Conservation (phyloP, 75 land plant species). For the Isoetes taiwanensis region DNA sequence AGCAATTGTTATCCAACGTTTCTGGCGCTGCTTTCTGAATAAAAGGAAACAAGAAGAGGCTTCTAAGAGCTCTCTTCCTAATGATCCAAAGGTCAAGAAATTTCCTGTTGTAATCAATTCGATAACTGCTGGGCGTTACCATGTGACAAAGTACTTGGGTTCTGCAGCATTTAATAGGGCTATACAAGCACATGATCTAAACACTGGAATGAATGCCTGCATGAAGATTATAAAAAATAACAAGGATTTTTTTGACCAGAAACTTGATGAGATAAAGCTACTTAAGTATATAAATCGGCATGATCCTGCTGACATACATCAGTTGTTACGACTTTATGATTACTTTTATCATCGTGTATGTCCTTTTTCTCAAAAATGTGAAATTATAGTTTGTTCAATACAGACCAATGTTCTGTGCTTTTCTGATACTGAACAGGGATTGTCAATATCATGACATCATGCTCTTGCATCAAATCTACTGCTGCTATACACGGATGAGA, state of each 20-base stretch:
- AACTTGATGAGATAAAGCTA: conserved; percentile 98
- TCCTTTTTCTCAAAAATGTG: too few relatives aligned
- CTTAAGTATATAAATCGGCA: conserved; percentile 91
- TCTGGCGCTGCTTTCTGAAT: too few relatives aligned
- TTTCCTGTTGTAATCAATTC: conserved; percentile 90
- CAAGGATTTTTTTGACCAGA: conserved; percentile 98
- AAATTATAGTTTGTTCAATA: too few relatives aligned
- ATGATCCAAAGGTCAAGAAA: conserved; percentile 94
- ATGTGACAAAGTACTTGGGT: conserved; percentile 96
- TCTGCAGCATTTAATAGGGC: conserved; percentile 99
- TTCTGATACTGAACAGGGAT: too few relatives aligned
- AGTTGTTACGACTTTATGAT: conserved; percentile 85
- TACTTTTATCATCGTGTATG: conserved; percentile 97
- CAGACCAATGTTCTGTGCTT: too few relatives aligned
- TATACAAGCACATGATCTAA: conserved; percentile 95
- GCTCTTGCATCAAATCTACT: too few relatives aligned
- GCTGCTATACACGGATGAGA: too few relatives aligned
- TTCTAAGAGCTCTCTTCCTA: too few relatives aligned
- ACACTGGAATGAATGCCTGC: conserved; percentile 98
- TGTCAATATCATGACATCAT: too few relatives aligned
- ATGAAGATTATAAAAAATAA: conserved; percentile 98
- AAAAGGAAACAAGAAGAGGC: too few relatives aligned
- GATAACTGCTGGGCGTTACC: conserved; percentile 94
- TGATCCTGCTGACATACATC: conserved; percentile 97
- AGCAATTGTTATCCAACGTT: too few relatives aligned